Evolutionary conservation across 768 basidiomycete species (phyloP).

Genomic region (Rhodotorula babjevae): DNA sequence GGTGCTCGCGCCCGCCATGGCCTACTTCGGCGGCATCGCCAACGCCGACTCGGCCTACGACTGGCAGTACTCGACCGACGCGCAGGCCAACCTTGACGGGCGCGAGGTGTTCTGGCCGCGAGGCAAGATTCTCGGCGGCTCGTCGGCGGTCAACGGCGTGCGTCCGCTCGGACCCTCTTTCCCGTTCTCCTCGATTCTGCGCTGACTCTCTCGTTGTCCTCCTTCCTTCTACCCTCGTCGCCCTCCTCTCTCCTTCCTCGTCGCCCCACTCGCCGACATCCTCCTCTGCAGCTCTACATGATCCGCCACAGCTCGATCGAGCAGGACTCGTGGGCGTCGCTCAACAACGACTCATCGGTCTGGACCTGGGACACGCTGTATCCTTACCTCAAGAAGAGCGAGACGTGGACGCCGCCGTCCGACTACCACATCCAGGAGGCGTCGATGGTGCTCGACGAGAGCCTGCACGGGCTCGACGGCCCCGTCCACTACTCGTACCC

Average conservation of each 20-base stretch:
- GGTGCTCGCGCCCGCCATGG: conserved; percentile 33
- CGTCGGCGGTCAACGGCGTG: conserved; percentile 42
- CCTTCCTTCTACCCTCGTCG: background rate
- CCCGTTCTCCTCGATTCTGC: background rate
- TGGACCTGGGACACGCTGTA: conserved; percentile 44
- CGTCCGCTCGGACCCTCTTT: background rate
- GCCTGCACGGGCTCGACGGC: conserved; percentile 44
- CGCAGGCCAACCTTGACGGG: conserved; percentile 31
- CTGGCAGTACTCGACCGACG: conserved; percentile 42
- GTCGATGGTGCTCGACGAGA: conserved; percentile 44
- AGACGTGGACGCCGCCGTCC: conserved; percentile 49
- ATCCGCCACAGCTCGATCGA: conserved; percentile 36
- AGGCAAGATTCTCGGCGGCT: conserved; percentile 45
- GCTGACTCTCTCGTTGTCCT: background rate
- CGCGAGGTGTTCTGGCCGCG: conserved; percentile 42
- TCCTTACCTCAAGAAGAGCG: conserved; percentile 43
- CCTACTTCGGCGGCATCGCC: conserved; percentile 27
- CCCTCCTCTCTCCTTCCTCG: too few species aligned
- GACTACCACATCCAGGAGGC: conserved; percentile 39
- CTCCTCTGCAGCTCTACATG: conserved; percentile 32
- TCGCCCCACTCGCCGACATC: background rate
- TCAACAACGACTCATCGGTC: conserved; percentile 16
- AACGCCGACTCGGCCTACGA: conserved; percentile 36
- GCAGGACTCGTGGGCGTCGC: conserved; percentile 41
- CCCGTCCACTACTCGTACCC: conserved; percentile 42